Base-by-base conservation (phyloP, 139 green algal species). In the Auxenochlorella pyrenoidosa region DNA sequence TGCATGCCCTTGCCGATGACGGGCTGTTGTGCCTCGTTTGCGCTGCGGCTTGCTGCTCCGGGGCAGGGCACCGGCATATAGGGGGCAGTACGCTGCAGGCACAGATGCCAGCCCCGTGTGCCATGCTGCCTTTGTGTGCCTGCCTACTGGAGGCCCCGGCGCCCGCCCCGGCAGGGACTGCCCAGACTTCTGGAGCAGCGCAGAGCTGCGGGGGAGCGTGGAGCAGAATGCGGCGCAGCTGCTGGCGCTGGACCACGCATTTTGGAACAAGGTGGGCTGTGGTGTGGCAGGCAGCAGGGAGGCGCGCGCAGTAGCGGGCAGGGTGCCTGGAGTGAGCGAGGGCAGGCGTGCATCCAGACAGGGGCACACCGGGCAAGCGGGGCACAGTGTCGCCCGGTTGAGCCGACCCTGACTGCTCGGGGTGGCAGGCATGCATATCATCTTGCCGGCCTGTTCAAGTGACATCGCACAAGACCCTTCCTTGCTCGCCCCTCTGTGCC, bases 151-250 rank as follows among this genome's bases (percentile, higher is more conserved):
- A 47, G 1, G 70, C 26, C 2, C 28, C 16, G 5, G 44, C 13
- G n/a, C 34, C n/a, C 3, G 19, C 4, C 34, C 70, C 26, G 6
- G 47, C 82, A 86, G 82, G 82, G 66, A 79, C 34, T 86, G 82
- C 82, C 82, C 82, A 0, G 82, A 70, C 36, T 95, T 95, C n/a
- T 94, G 91, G 90, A 30, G n/a, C 0, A 91, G 86, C 30, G 43
- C 84, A 43, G 86, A 92, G 47, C 66, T 94, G 63, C 26, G 60
- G 51, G 36, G 70, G 44, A 84, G 47, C 44, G 41, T 93, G 68
- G 59, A 82, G 15, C 72, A 36, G 22, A 90, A 91, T 0, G 83
- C 80, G 13, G 80, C 80, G 40, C 80, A 91, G 43, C 78, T 93
- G 73, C 60, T 94, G 65, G 86, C 68, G 16, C 82, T 95, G 75